phyloP scores from a whole-genome alignment of 1,139 yeast genomes.

The Groenewaldozyma sp. region DNA sequence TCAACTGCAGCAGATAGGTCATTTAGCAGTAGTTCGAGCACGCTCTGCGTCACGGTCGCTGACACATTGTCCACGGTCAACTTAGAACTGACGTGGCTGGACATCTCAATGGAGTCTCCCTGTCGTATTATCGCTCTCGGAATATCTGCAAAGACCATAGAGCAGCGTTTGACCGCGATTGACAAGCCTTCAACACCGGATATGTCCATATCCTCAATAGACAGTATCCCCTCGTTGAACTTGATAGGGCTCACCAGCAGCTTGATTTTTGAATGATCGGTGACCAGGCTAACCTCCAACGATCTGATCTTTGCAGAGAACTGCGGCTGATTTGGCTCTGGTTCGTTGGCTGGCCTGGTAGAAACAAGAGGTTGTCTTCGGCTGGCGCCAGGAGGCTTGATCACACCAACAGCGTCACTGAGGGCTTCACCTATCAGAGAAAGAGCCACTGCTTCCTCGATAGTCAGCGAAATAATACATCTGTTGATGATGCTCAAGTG shows the following conservation, averaged over 20 bases:
- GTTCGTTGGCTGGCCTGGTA: too few relatives aligned
- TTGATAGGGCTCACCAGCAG: constrained; percentile 17
- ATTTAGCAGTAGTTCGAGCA: not conserved
- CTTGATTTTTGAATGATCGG: not conserved
- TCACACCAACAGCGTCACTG: too few relatives aligned
- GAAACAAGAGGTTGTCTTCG: too few relatives aligned
- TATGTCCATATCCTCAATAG: constrained; percentile 4
- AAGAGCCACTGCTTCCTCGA: too few relatives aligned
- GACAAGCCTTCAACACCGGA: constrained; percentile 4
- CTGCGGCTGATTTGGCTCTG: too few relatives aligned
- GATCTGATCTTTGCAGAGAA: not conserved
- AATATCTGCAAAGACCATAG: constrained; percentile 3
- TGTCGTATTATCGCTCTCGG: constrained; percentile 7
- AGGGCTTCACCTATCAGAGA: too few relatives aligned
- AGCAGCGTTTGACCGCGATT: not conserved
- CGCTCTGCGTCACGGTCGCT: constrained; percentile 4
- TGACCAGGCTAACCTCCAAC: not conserved
- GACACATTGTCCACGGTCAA: constrained; percentile 8
- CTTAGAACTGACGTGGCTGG: constrained; percentile 4
- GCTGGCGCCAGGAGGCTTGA: too few relatives aligned
- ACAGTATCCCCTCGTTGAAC: constrained; percentile 10
- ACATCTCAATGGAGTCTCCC: constrained; percentile 10
- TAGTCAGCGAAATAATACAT: not conserved
- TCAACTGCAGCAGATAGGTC: not conserved
- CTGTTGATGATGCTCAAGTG: not conserved